These are phyloP conservation scores for Fragilaria crotonensis DNA, from an alignment of 108 stramenopile genomes.

Conservation along the genomic window DNA sequence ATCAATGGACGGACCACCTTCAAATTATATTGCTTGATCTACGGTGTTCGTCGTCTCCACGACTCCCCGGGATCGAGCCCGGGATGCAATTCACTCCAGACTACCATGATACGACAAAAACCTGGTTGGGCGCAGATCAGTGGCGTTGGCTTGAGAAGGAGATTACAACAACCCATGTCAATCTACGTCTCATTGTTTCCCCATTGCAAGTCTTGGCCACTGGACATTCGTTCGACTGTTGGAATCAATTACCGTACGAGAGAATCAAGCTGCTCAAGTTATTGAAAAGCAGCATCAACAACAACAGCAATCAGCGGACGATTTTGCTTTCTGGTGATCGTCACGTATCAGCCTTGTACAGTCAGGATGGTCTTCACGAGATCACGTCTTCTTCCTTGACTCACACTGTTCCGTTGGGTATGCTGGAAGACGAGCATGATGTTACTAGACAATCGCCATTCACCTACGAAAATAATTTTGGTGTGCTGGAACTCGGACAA, in stretches of 20 bases:
- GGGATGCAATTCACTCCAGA: no score
- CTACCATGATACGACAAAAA: no score
- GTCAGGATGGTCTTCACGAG: constrained; percentile 3
- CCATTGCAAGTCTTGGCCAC: constrained; percentile 14
- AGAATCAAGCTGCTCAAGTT: constrained; percentile 4
- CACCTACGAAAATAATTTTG: no score
- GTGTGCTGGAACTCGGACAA: no score
- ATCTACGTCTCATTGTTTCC: constrained; percentile 19
- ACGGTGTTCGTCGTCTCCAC: no score
- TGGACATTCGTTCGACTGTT: constrained; percentile 10
- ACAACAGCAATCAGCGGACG: neutral
- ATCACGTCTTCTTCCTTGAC: constrained; percentile 22
- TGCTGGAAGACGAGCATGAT: no score
- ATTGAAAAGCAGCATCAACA: neutral
- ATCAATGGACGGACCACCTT: constrained; percentile 2
- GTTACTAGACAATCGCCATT: no score
- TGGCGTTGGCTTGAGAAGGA: no score
- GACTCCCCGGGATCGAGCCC: no score
- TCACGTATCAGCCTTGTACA: constrained; percentile 21
- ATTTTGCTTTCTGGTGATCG: constrained; percentile 22
- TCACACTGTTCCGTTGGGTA: constrained; percentile 25
- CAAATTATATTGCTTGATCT: constrained; percentile 23
- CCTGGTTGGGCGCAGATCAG: no score
- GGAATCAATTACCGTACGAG: constrained; percentile 18
- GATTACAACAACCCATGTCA: constrained; percentile 2